Evolutionary conservation across 2,329 filamentous ascomycete genomes (phyloP), one percentile per base, ranked within the genome.

Genomic region (Fusarium heterosporum): DNA sequence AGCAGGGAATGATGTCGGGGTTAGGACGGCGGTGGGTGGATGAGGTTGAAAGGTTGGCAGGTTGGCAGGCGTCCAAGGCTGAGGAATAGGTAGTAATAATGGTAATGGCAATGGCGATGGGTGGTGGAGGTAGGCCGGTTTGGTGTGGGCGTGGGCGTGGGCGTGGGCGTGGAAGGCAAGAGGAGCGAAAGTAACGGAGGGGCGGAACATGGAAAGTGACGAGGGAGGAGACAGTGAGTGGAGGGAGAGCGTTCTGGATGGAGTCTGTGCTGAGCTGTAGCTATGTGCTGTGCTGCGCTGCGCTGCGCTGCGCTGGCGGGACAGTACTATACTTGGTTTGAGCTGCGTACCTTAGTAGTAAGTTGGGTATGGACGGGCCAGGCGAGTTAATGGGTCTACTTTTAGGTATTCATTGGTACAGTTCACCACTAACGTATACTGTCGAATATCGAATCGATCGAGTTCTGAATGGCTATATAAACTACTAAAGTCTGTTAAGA

Each of bases 61-160:
- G 64, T 68, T 47, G 64, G 43, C 61, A 34, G 60, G 61, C 41
- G 64, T 66, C 64, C 65, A 55, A 69, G 66, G 66, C 66, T 69
- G 65, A 54, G 60, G 61, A 57, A 65, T 59, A 48, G 43, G 41
- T 43, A 46, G 50, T 25, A 32, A 41, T 53, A 61, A 59, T 59
- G 42, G 41, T 41, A 54, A 40, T 49, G 51, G 52, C 41, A 9
- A 36, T 36, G 32, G 32, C 13, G 11, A 32, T 32, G 32, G 14
- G 60, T 38, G 22, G 42, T 51, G 36, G 42, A 22, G 36, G 52
- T 45, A 38, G 51, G 34, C 43, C 39, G 43, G 48, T 38, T 52
- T 47, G 54, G 53, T 46, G 55, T 52, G 56, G 46, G 58, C 50
- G 50, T 50, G 54, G 59, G 43, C n/a, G 54, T 59, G 53, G 49